Percentiles rank a stretch among this genome's conserved stretches.
phyloP scores from a whole-genome alignment of 2,329 filamentous ascomycete genomes.

The Lachnellula hyalina region DNA sequence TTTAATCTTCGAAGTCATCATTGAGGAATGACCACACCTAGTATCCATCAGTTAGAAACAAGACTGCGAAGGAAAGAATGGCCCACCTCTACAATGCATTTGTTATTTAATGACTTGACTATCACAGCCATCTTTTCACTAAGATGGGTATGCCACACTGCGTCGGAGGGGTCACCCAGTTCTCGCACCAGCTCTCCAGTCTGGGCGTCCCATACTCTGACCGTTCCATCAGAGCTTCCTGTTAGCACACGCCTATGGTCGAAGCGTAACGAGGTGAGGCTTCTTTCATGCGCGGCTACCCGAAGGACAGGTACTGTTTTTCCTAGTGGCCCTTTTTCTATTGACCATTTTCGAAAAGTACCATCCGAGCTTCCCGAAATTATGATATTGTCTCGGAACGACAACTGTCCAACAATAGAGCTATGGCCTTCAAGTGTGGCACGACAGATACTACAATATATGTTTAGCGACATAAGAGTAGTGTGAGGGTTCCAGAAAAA shows the following conservation, averaged over 20 bases:
- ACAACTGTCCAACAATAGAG: constrained; percentile 89
- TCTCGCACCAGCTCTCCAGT: constrained; percentile 87
- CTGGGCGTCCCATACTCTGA: constrained; percentile 97
- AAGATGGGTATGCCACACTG: constrained; percentile 61
- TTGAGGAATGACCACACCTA: too few species aligned
- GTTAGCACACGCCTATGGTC: constrained; percentile 94
- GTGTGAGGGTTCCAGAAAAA: constrained; percentile 50
- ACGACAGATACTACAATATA: constrained; percentile 44
- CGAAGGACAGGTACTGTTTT: constrained; percentile 90
- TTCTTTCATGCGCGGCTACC: constrained; percentile 94
- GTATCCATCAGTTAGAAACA: too few species aligned
- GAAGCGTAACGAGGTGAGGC: constrained; percentile 94
- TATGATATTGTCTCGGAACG: constrained; percentile 89
- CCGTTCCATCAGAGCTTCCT: constrained; percentile 92
- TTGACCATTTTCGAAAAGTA: constrained; percentile 91
- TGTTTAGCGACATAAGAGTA: constrained; percentile 11
- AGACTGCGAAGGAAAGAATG: too few species aligned
- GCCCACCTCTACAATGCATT: too few species aligned
- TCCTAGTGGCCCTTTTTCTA: constrained; percentile 64
- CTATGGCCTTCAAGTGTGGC: constrained; percentile 95
- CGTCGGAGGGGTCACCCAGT: constrained; percentile 84
- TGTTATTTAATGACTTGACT: too few species aligned
- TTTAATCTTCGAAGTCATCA: too few species aligned
- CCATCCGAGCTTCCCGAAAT: constrained; percentile 96
- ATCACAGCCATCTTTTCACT: too few species aligned